Conservation (phyloP, 225 moss, liverwort and hornwort species). For the Marchantia polymorpha region DNA sequence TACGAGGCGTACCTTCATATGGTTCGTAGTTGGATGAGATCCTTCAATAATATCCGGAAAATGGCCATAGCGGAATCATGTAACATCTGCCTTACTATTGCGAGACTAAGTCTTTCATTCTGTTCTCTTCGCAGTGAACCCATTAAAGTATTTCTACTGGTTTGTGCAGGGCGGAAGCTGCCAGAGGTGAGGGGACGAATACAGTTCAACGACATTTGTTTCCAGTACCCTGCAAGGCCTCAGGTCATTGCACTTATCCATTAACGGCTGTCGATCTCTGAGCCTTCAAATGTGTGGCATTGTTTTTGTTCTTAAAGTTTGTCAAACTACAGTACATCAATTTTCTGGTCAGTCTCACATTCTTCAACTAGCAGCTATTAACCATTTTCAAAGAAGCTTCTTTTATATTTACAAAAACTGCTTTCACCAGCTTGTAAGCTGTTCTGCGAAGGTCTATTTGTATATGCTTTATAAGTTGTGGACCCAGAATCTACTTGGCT, state of each 20-base stretch:
- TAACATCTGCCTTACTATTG: not conserved
- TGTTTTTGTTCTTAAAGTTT: too few relatives aligned
- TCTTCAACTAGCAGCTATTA: too few relatives aligned
- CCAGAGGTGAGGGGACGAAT: conserved; percentile 80
- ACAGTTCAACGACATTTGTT: conserved; percentile 90
- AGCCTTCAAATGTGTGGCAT: not conserved
- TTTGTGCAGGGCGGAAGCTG: conserved; percentile 58
- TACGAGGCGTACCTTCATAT: not conserved
- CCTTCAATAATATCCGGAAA: too few relatives aligned
- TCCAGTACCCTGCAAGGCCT: conserved; percentile 86
- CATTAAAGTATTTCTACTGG: not conserved
- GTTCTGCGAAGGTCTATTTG: not conserved
- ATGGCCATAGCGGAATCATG: too few relatives aligned
- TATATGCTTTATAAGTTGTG: not conserved
- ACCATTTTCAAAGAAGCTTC: too few relatives aligned
- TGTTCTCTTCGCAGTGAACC: not conserved
- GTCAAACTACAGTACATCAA: too few relatives aligned
- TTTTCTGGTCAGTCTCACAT: too few relatives aligned
- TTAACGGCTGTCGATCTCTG: not conserved
- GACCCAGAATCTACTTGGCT: not conserved
- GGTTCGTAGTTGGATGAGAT: too few relatives aligned
- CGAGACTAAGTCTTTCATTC: not conserved
- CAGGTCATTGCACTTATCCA: conserved; percentile 28
- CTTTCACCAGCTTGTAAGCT: too few relatives aligned
- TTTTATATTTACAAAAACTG: too few relatives aligned